Evolutionary conservation across 768 basidiomycete species (phyloP), one percentile per base, ranked within the genome.

Genomic region (Megacollybia marginata): DNA sequence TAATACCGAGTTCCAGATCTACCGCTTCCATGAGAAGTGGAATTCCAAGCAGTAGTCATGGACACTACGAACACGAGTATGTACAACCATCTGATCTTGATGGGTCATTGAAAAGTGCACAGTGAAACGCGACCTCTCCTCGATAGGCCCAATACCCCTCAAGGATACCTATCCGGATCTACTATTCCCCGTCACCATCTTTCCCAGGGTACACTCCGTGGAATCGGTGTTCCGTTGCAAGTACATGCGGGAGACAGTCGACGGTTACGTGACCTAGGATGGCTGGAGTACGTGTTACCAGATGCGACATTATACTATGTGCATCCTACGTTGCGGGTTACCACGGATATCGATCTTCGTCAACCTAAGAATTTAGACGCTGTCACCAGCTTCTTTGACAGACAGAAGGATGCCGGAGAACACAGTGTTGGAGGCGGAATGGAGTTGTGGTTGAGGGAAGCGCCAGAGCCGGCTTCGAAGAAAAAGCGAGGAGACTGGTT

Each of bases 241-340:
- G 50, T 59, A 42, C 44, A 58, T 5, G 19, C 38, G 32, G 53
- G 65, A 51, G 51, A 48, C 19, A 49, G 55, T 12, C 69, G 66
- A 15, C 64, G 67, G 3, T 67, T 78, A 5, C 72, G 72, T 54
- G 70, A 76, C 11, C 74, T 82, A 16, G 89, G 89, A 4, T 91
- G 88, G 88, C 70, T 78, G 44, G 85, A 84, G 58, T 80, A 86
- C 59, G 70, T 76, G 18, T 77, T 92, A n/a, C 88, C 89, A 1
- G 85, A 89, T 56, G 79, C 78, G 9, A 66, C 75, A 4, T 68
- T 76, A 33, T 92, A 92, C 65, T 92, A 82, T 57, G 74, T 78
- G 42, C 85, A 88, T 58, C 75, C 78, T 4, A 76, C 73, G 11
- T 64, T 74, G 34, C 78, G 74, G 40, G 70, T 82, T 47, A 80